Evolutionary conservation across 768 basidiomycete species (phyloP).

Genomic region (Mycena latifolia): DNA sequence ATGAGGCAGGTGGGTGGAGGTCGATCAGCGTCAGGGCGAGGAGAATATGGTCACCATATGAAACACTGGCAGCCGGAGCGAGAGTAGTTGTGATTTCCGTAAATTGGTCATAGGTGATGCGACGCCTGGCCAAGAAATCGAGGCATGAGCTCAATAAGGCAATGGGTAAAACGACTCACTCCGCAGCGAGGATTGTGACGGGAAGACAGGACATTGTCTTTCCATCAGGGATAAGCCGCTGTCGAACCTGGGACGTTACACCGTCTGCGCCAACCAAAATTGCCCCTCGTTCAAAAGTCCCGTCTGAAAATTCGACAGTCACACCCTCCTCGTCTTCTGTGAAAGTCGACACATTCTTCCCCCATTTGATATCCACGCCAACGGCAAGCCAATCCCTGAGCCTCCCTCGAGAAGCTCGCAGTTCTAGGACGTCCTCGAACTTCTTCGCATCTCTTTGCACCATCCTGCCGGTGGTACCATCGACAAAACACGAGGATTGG

Average conservation of each 20-base stretch:
- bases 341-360: neutral
- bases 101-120: no score
- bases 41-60: neutral
- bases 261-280: constrained; percentile 1
- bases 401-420: no score
- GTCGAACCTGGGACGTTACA: neutral
- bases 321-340: neutral
- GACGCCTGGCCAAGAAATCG: no score
- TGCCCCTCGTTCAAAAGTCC: neutral
- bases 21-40: neutral
- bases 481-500: neutral
- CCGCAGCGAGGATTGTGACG: neutral
- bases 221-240: neutral
- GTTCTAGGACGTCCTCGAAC: no score
- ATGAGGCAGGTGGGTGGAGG: neutral
- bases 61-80: no score
- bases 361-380: neutral
- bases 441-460: neutral
- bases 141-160: no score
- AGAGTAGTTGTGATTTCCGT: no score
- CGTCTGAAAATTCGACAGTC: neutral
- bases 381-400: no score
- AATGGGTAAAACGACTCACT: neutral
- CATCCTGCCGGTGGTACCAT: neutral
- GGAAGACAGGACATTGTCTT: neutral